Percentiles rank a stretch among this genome's conserved stretches.
phyloP scores from a whole-genome alignment of 2,329 filamentous ascomycete genomes.

The Apiospora phragmitis region DNA sequence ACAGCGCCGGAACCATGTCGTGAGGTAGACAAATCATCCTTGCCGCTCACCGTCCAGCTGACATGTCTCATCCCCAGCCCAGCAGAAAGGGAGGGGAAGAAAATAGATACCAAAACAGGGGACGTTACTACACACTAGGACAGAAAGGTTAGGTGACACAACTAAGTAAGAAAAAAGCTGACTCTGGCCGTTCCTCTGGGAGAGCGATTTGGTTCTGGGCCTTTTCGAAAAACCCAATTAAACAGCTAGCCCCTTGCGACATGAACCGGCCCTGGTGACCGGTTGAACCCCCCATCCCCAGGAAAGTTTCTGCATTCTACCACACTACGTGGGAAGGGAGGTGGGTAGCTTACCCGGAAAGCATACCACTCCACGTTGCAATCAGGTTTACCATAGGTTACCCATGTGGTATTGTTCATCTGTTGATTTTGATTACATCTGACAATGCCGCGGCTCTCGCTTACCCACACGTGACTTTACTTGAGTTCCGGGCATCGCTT shows the following conservation, averaged over 20 bases:
- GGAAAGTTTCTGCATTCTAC: neutral
- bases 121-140: neutral
- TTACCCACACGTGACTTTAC: neutral
- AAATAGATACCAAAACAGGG: neutral
- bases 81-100: neutral
- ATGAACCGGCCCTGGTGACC: neutral
- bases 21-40: neutral
- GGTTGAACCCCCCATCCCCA: neutral
- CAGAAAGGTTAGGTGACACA: neutral
- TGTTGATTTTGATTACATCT: neutral
- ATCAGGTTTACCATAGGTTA: neutral
- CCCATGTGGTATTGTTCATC: neutral
- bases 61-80: neutral
- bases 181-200: neutral
- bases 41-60: neutral
- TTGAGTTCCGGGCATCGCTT: neutral
- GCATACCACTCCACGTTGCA: neutral
- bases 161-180: neutral
- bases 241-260: neutral
- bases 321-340: neutral
- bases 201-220: neutral
- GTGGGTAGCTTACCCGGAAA: neutral
- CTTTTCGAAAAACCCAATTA: neutral
- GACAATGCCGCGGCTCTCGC: neutral
- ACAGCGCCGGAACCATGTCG: slow-evolving; percentile 1